Percentiles rank a stretch among this genome's conserved stretches.
phyloP scores from a whole-genome alignment of 2,329 filamentous ascomycete species.

The Keithomyces neogunnii region DNA sequence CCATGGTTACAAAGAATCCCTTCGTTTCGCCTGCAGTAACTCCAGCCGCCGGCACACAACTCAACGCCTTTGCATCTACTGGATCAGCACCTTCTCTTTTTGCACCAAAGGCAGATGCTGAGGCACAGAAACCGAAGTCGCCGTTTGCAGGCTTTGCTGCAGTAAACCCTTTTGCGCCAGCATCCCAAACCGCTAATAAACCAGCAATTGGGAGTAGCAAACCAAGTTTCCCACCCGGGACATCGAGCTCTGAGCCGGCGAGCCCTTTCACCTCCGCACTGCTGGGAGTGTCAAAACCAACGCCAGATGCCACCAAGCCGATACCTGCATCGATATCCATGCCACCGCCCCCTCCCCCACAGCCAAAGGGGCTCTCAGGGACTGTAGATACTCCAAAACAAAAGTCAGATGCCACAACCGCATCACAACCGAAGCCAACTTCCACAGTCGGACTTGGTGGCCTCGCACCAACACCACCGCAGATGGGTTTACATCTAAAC shows the following conservation, averaged over 20 bases:
- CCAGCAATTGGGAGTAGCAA: conserved; percentile 5
- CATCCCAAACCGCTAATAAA: conserved; percentile 9
- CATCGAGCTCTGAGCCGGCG: neutral
- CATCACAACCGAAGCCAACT: neutral
- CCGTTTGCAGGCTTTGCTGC: neutral
- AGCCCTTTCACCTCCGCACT: neutral
- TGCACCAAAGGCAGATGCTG: neutral
- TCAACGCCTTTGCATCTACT: neutral
- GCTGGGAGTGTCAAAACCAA: neutral
- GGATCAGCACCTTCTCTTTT: neutral
- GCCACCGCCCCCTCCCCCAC: conserved; percentile 10
- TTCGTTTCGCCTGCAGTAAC: conserved; percentile 5
- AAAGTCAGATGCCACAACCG: neutral
- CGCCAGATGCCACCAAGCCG: conserved; percentile 3
- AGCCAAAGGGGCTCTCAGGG: neutral
- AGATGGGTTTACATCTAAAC: neutral
- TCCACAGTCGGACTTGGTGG: neutral
- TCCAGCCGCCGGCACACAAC: neutral
- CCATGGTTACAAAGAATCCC: conserved; percentile 1
- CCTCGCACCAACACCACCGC: neutral
- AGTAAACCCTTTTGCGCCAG: conserved; percentile 15
- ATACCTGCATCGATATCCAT: conserved; percentile 2
- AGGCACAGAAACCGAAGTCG: neutral
- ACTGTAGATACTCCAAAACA: neutral
- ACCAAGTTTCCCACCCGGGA: neutral